Evolutionary conservation across 148 eudicot genomes (phyloP), one percentile per base, ranked within the genome.

Genomic region (Heliosperma pusillum): DNA sequence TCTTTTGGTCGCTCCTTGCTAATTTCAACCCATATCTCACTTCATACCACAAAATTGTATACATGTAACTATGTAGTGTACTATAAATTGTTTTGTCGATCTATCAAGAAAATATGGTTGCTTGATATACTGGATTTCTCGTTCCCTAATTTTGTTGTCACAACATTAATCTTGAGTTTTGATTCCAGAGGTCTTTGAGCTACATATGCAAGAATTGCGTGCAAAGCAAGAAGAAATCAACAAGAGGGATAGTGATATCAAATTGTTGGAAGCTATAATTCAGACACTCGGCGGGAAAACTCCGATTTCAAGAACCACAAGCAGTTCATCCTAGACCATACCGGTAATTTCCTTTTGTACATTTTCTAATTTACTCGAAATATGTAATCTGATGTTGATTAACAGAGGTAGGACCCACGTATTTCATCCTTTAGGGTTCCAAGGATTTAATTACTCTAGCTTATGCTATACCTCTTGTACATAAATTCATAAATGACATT

Each of bases 151-250:
- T 30, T 20, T 25, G 22, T 71, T 21, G 64, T 63, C 17, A 10
- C 53, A n/a, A 15, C 45, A 42, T 44, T 40, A 57, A n/a, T 71
- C 21, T 9, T 15, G 69, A 19, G 79, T 47, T 30, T 76, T 62
- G 33, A 20, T 62, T 83, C 84, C 93, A 95, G 99, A 83, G 86
- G 99, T 95, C 61, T 95, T 95, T 82, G 91, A 89, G 76, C 80
- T 95, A 75, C 99, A 95, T 83, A 82, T 88, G 93, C 92, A 87
- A 80, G 97, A 95, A 84, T 73, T 95, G 79, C 88, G 92, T 8
- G 83, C 89, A 47, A 95, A 95, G 81, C 97, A 95, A 81, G 93
- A 90, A 36, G 94, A 95, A 84, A 92, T 92, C 71, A 76, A 66
- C 66, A 92, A 89, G 85, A 89, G 96, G 59, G 98, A 95, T 52